A percentile compares a stretch with the other conserved stretches of the same genome.
Evolutionary conservation across 192 early-diverging fungal genomes (phyloP).

Genomic region (Dissophora ornata): DNA sequence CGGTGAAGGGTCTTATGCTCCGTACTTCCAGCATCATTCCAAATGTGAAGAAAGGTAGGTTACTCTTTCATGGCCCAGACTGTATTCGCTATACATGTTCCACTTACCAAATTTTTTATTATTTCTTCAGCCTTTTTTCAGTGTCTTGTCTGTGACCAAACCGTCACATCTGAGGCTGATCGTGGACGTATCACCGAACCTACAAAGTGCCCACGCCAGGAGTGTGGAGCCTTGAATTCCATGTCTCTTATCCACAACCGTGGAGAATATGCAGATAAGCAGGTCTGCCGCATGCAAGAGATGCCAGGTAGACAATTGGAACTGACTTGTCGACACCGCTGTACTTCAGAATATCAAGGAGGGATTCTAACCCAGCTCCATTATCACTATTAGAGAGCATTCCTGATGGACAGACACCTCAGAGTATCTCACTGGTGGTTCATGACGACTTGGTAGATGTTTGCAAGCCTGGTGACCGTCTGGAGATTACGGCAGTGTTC

Average conservation of each 20-base stretch:
- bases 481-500: constrained; percentile 96
- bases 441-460: constrained; percentile 97
- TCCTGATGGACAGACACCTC: constrained; percentile 98
- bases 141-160: constrained; percentile 90
- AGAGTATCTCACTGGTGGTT: constrained; percentile 89
- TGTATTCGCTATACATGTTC: no score
- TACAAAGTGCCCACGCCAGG: constrained; percentile 79
- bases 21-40: constrained; percentile 93
- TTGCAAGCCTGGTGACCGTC: constrained; percentile 91
- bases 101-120: constrained; percentile 9
- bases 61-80: neutral
- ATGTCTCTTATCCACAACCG: constrained; percentile 95
- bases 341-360: no score
- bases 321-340: no score
- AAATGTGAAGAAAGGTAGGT: constrained; percentile 84
- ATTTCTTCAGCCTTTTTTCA: constrained; percentile 83
- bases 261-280: constrained; percentile 93
- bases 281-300: constrained; percentile 93
- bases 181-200: constrained; percentile 92
- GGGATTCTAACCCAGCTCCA: no score
- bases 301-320: constrained; percentile 92
- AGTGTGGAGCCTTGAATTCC: constrained; percentile 83
- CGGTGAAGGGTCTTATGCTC: constrained; percentile 94
- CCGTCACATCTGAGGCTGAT: constrained; percentile 80
- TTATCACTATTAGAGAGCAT: constrained; percentile 71